Evolutionary conservation across 768 basidiomycete genomes (phyloP), one percentile per base, ranked within the genome.

Genomic region (Fomitopsis pulvina): DNA sequence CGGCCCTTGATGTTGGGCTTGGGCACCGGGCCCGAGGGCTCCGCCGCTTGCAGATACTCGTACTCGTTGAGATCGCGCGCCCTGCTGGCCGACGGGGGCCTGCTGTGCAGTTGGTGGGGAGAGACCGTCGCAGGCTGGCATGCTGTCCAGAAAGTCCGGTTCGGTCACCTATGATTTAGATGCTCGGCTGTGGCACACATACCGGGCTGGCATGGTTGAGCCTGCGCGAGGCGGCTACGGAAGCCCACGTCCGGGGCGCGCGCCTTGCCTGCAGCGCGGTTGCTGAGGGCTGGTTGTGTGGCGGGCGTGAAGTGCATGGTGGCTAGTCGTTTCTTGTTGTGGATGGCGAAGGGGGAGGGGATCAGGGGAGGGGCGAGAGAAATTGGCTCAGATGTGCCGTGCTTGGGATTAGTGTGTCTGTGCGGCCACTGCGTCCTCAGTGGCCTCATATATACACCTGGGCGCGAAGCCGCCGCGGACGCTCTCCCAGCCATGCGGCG

Each of bases 1-100:
- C 45, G 45, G 25, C 45, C 45, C 18, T 27, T 21, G 30, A 46
- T 32, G 9, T 46, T 28, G 4, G 45, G 45, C 45, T 46, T 46
- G 29, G 16, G 45, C 45, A 46, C 30, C 4, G 45, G 30, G 6
- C 30, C 25, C 18, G 45, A 20, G 7, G 37, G 30, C n/a, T 21
- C 18, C 2, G 27, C 45, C 30, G 11, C 37, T 11, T 46, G 45
- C 45, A 9, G 29, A 37, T 32, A 32, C 30, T 46, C 45, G 29
- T 29, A 34, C 5, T 29, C 30, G 21, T 32, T 20, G 28, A 26
- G 9, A 32, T 46, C 30, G 45, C 21, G 41, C 41, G 20, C 22
- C 41, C 10, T 14, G 41, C 26, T 42, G 41, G 41, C 22, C 18
- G 41, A 22, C 22, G 41, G 41, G 7, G 41, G 14, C 21, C 26